These are phyloP conservation scores for Thozetella sp. DNA, from an alignment of 495 filamentous ascomycete genomes.

Conservation along the genomic window DNA sequence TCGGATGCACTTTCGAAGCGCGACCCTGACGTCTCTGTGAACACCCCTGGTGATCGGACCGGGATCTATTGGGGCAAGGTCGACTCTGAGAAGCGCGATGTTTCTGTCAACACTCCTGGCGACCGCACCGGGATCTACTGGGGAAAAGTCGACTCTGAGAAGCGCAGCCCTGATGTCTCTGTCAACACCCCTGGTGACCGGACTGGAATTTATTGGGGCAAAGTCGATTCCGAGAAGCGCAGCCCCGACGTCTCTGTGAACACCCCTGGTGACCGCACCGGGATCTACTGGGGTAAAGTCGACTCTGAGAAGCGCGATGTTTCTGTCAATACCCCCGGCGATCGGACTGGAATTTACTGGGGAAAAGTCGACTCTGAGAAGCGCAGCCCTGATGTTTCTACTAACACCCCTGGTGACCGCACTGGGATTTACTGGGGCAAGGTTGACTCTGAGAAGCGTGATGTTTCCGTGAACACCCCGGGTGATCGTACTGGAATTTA, in stretches of 20 bases:
- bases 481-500: not conserved
- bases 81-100: not conserved
- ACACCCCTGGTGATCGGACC: not conserved
- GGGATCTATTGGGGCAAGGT: constrained; percentile 1
- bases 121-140: not conserved
- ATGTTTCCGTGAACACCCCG: not conserved
- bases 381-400: not conserved
- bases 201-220: not conserved
- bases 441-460: not conserved
- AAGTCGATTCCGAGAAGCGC: not conserved
- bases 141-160: not conserved
- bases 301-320: not conserved
- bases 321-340: not conserved
- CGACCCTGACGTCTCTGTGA: not conserved
- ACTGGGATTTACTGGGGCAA: not conserved
- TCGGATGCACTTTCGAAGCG: no score
- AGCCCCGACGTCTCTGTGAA: not conserved
- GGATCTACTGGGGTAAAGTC: constrained; percentile 1
- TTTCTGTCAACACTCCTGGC: not conserved
- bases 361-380: not conserved
- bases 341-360: not conserved
- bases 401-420: not conserved
- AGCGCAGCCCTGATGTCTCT: not conserved
- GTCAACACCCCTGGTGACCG: not conserved
- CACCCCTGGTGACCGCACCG: not conserved